Base-by-base conservation (phyloP, 306 rosid genomes). In the Cucumis hystrix region DNA sequence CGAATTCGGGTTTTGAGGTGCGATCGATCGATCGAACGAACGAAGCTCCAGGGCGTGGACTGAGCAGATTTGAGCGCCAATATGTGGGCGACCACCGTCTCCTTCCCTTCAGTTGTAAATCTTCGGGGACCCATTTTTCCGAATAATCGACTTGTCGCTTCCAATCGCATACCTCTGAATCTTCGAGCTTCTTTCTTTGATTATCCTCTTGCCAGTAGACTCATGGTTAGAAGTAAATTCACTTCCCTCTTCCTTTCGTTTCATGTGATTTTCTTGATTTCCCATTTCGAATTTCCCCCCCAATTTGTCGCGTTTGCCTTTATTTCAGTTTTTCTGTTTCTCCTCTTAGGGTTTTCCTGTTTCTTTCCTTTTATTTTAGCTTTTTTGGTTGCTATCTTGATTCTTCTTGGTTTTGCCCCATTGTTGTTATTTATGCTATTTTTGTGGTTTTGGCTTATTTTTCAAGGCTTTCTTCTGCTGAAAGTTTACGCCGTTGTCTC, bases 131-230 rank as follows among this genome's bases (percentile, higher is more conserved):
- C 39, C 23, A 20, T 62, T 40, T 1, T 69, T 35, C 74, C n/a
- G 7, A 65, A 45, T 23, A 47, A 52, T 40, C 39, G 10, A 11
- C 21, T 66, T 2, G 58, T 64, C 13, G 45, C 45, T 47, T n/a
- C 25, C 12, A 21, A 13, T 2, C 43, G 55, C 81, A 76, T 35
- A 74, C 76, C 85, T 65, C 68, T 83, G 41, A 89, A 72, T 33
- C 80, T 91, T 79, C 78, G 82, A 83, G 83, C 91, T 39, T 92
- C 90, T 81, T 79, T 84, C 84, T 89, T 79, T 49, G 87, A 86
- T 30, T 89, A 80, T 74, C 92, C 98, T 1, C 98, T 90, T 56
- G 98, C 91, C 17, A 89, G 95, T 91, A 89, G 87, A 89, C 78
- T 93, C 63, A 55, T 91, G 74, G 86, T 91, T 47, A 82, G 66